A percentile compares a stretch with the other conserved stretches of the same genome.
Evolutionary conservation across 805 yeast species (phyloP).

Genomic region (Saturnispora hagleri): DNA sequence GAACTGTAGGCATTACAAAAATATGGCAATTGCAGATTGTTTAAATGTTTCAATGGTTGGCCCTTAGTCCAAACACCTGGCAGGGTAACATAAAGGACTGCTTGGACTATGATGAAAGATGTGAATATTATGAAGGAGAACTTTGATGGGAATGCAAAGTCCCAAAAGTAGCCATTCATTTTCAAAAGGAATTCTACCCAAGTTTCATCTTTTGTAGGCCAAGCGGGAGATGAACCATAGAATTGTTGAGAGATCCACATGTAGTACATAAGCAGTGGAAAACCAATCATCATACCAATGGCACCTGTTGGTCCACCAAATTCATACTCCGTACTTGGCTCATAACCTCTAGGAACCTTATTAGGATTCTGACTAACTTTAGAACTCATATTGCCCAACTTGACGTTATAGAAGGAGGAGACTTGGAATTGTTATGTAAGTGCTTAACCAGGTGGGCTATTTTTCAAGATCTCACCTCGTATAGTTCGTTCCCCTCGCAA

Average conservation of each 20-base stretch:
- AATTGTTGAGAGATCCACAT: constrained; percentile 89
- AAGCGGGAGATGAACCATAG: constrained; percentile 64
- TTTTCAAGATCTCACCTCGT: neutral
- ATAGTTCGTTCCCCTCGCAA: constrained; percentile 2
- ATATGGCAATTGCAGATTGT: constrained; percentile 77
- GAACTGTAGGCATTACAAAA: constrained; percentile 88
- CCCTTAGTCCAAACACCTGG: constrained; percentile 97
- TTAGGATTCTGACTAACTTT: neutral
- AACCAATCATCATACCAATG: constrained; percentile 82
- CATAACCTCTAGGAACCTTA: neutral
- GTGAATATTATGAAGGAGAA: constrained; percentile 65
- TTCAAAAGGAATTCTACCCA: constrained; percentile 41
- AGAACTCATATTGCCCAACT: neutral
- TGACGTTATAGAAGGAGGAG: neutral
- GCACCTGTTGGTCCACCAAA: constrained; percentile 94
- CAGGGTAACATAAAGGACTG: constrained; percentile 63
- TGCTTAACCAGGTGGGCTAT: neutral
- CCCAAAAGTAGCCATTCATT: constrained; percentile 36
- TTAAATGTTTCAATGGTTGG: constrained; percentile 77
- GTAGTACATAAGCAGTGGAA: constrained; percentile 91
- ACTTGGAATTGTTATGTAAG: neutral
- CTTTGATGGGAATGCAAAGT: constrained; percentile 49
- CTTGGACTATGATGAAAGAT: constrained; percentile 61
- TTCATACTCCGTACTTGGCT: constrained; percentile 48
- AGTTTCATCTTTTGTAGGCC: constrained; percentile 49